A percentile compares a stretch with the other conserved stretches of the same genome.
Evolutionary conservation across 2,329 filamentous ascomycete genomes (phyloP).

Genomic region (Curvularia lunata): DNA sequence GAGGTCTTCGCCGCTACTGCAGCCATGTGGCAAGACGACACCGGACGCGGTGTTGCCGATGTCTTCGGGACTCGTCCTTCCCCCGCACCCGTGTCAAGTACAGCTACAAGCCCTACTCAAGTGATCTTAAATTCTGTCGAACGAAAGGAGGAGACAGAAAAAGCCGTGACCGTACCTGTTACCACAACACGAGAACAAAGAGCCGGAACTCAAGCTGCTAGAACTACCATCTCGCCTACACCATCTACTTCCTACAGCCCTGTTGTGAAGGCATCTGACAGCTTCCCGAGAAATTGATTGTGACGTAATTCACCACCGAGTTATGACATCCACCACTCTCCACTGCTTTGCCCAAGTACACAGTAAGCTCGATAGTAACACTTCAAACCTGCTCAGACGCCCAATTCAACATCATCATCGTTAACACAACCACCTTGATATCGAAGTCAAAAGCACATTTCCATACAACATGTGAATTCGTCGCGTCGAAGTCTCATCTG

Average conservation of each 20-base stretch:
- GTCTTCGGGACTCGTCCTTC: slow-evolving; percentile 13
- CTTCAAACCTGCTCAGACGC: too few relatives aligned
- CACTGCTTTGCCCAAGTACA: background rate
- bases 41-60: slow-evolving; percentile 24
- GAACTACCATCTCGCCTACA: background rate
- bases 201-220: background rate
- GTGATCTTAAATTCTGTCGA: background rate
- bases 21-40: slow-evolving; percentile 29
- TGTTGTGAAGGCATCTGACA: background rate
- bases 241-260: background rate
- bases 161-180: background rate
- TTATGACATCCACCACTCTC: background rate
- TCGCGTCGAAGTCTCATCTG: too few relatives aligned
- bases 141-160: background rate
- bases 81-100: background rate
- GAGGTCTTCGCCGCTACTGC: slow-evolving; percentile 22
- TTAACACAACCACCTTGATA: too few relatives aligned
- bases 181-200: background rate
- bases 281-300: background rate
- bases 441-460: too few relatives aligned
- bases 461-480: too few relatives aligned
- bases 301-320: background rate
- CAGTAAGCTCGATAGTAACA: background rate
- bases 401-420: too few relatives aligned
- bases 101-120: background rate